phyloP scores from a whole-genome alignment of 495 filamentous ascomycete species.

The Xylaria sp. region DNA sequence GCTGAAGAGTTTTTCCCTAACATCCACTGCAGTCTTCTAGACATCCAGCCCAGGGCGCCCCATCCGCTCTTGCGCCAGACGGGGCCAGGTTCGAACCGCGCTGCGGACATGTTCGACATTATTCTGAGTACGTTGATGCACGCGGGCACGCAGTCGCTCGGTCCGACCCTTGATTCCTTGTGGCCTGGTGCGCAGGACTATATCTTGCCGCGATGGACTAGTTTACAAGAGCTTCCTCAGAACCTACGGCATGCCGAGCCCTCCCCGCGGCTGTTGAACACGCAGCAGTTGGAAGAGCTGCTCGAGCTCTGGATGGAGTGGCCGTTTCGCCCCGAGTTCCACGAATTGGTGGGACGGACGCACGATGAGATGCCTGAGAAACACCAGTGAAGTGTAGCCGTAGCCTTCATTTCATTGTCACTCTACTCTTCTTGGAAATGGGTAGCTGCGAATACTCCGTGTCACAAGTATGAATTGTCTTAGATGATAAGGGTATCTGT shows the following conservation, averaged over 20 bases:
- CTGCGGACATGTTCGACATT: constrained; percentile 48
- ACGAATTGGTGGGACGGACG: constrained; percentile 48
- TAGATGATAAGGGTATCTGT: background rate
- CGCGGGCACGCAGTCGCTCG: constrained; percentile 31
- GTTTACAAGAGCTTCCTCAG: constrained; percentile 43
- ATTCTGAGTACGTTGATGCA: constrained; percentile 38
- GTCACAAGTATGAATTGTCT: background rate
- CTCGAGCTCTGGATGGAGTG: constrained; percentile 61
- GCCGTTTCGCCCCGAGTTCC: constrained; percentile 61
- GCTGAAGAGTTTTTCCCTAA: constrained; percentile 65
- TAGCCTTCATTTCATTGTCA: background rate
- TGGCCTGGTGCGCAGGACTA: constrained; percentile 51
- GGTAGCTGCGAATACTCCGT: background rate
- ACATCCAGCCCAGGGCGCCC: constrained; percentile 52
- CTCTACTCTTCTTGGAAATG: background rate
- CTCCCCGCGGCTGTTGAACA: constrained; percentile 49
- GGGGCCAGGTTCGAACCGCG: constrained; percentile 42
- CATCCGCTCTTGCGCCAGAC: constrained; percentile 46
- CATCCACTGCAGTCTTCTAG: constrained; percentile 46
- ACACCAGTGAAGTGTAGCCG: background rate
- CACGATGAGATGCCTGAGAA: constrained; percentile 34
- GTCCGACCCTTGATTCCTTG: constrained; percentile 37
- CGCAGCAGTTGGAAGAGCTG: constrained; percentile 57
- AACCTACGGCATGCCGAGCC: constrained; percentile 41
- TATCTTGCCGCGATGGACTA: constrained; percentile 48